Evolutionary conservation across 2,329 filamentous ascomycete species (phyloP), one percentile per base, ranked within the genome.

Genomic region (Xylariaceae sp.): DNA sequence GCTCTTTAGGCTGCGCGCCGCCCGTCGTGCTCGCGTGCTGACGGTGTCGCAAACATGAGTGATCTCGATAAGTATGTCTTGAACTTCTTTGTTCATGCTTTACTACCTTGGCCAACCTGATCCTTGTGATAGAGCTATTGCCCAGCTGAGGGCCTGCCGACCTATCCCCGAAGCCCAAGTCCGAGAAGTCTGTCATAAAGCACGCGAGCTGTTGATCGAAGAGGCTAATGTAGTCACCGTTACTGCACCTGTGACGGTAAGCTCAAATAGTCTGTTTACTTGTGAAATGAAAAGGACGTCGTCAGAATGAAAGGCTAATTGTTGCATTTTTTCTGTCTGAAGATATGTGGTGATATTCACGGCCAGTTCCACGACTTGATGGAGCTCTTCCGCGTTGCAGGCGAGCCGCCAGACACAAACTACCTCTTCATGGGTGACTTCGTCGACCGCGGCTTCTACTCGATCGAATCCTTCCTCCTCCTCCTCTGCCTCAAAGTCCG

Each of bases 371-470:
- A 96, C 62, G 91, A 96, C 64, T 70, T 96, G 59, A 96, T 96
- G 92, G 92, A 96, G 68, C 80, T 96, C 5, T 96, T 96, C 65
- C 82, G 90, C 42, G 91, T 96, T 4, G 91, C 91, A 50, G 91
- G 91, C 53, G 89, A 95, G 65, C 88, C 94, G 4, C 91, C 91
- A 33, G 92, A 96, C 62, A 96, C 91, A 23, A 95, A 95, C 64
- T 96, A 96, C 67, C 80, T 96, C 3, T 96, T 96, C 71, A 95
- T 96, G 89, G 91, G 85, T 88, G 92, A 98, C 68, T 98, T 96
- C 60, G 92, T 98, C 64, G 92, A 98, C 68, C 88, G 92, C 54
- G 92, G 92, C 47, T 98, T 96, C 76, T 98, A 97, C 73, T 95
- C 89, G 2, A 83, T 98, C 58, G 92, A 98, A 71, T 93, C 91